Evolutionary conservation across 805 yeast genomes (phyloP), one percentile per base, ranked within the genome.

Genomic region (Ogataea neopini): DNA sequence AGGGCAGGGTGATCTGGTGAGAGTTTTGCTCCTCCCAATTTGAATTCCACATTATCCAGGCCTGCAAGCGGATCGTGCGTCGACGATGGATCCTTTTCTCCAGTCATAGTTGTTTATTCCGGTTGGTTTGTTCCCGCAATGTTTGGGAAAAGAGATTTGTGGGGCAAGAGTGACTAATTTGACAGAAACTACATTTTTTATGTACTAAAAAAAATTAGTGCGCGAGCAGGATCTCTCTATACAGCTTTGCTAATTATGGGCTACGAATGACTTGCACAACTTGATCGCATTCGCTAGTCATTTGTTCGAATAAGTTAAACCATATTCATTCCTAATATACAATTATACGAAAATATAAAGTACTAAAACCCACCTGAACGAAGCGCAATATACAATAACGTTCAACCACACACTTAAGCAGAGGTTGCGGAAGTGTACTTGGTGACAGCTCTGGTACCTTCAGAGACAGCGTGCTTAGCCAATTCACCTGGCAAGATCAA

Each of bases 391-490:
- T 40, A 43, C 43, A 33, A 39, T 39, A 22, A 39, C 42, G 42
- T 39, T 39, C 51, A 46, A 45, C 44, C 25, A 28, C 29, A 48
- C 39, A 44, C 44, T 63, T 63, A 68, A 65, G 70, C 71, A 34
- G 71, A 64, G 50, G 71, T 63, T 45, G 71, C 78, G 68, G 96
- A 85, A 66, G 96, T 86, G 83, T 88, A 89, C 80, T 89, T 89
- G 74, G 96, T 88, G 66, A 89, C 96, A 72, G 97, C 96, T 83
- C 96, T 88, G 63, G 96, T 89, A 81, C 97, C 97, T 79, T 91
- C 98, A 65, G 96, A 86, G 65, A 90, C 96, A 68, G 97, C 97
- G 77, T 91, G 97, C 82, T 90, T 90, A 63, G 97, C 96, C 71
- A 91, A 82, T 80, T 91, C 97, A 83, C 97, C 97, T 63, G 98